These are phyloP conservation scores for Ganoderma sp. DNA, from an alignment of 1,284 basidiomycete genomes.

Conservation along the genomic window DNA sequence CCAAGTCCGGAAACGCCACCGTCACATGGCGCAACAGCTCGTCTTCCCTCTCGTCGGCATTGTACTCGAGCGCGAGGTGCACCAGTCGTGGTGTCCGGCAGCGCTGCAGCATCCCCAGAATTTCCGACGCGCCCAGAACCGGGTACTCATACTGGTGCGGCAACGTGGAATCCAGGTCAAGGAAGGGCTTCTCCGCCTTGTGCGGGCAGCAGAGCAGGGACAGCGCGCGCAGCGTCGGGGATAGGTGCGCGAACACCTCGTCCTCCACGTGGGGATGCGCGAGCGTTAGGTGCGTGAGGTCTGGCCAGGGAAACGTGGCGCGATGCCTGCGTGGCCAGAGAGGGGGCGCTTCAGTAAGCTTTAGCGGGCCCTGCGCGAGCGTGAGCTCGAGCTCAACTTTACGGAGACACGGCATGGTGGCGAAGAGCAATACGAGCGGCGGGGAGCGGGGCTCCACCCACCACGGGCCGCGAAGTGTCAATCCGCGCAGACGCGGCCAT, in stretches of 20 bases:
- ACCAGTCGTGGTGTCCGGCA: background rate
- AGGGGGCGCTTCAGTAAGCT: background rate
- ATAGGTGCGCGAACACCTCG: background rate
- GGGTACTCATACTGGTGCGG: background rate
- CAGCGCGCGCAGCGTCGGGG: background rate
- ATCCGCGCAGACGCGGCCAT: background rate
- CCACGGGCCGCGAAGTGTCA: background rate
- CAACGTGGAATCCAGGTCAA: background rate
- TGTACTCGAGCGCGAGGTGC: background rate
- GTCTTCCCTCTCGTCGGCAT: background rate
- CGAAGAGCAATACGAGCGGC: background rate
- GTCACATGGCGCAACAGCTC: background rate
- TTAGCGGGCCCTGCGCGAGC: background rate
- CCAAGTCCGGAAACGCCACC: background rate
- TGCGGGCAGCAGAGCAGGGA: background rate
- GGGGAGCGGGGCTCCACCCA: background rate
- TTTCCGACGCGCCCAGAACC: background rate
- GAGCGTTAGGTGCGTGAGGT: background rate
- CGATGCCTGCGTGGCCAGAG: background rate
- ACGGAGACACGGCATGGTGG: background rate
- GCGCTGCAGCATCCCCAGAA: background rate
- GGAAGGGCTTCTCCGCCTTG: background rate
- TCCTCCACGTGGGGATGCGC: slow-evolving; percentile 10
- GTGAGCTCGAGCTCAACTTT: background rate
- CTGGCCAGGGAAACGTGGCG: background rate